Percentiles rank a stretch among this genome's conserved stretches.
These are phyloP conservation scores for Sorghum bicolor DNA, from an alignment of 176 grass and related monocot genomes.

Conservation along the genomic window DNA sequence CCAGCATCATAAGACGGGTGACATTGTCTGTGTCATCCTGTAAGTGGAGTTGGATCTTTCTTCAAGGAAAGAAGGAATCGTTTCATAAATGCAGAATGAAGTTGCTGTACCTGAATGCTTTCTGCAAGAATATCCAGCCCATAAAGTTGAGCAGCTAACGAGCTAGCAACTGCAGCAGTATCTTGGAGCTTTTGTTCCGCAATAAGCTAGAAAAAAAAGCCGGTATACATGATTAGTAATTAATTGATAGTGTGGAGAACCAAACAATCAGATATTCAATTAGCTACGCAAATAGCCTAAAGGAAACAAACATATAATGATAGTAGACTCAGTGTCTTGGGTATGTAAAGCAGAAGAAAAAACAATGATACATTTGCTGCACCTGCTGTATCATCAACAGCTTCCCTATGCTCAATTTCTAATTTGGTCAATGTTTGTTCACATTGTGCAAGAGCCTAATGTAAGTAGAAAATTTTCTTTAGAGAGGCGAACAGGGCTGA, in stretches of 20 bases:
- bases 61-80: not conserved
- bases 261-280: not conserved
- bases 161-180: conserved; percentile 77
- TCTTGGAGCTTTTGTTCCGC: conserved; percentile 58
- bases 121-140: conserved; percentile 75
- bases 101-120: conserved; percentile 74
- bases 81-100: not conserved
- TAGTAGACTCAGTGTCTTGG: not conserved
- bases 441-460: conserved; percentile 80
- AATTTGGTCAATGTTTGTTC: conserved; percentile 71
- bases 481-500: not conserved
- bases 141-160: conserved; percentile 75
- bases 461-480: not conserved
- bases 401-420: conserved; percentile 69
- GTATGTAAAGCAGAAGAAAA: not conserved
- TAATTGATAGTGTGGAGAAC: not conserved
- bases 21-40: conserved; percentile 84
- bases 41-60: not conserved
- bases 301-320: too few relatives aligned
- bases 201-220: conserved; percentile 41
- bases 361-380: conserved; percentile 58
- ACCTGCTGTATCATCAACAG: conserved; percentile 87
- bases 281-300: not conserved
- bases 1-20: conserved; percentile 80
- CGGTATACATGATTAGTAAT: conserved; percentile 8